Conservation (phyloP, 257 asterid genomes). For the Osmanthus fragrans region DNA sequence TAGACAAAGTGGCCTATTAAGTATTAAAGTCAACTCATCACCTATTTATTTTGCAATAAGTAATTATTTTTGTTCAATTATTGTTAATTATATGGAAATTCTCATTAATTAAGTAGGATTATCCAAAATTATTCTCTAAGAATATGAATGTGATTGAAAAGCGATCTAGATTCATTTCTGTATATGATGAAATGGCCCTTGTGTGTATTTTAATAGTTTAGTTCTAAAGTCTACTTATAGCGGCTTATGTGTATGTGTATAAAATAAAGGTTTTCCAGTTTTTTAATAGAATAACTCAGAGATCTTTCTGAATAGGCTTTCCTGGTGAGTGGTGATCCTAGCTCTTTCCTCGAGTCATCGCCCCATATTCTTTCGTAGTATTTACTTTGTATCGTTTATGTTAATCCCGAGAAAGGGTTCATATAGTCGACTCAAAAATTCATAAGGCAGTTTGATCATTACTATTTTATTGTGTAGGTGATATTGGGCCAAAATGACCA, state of each 20-base stretch:
- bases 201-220: not conserved
- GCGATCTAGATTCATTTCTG: slow-evolving; percentile 20
- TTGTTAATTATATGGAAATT: not conserved
- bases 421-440: slow-evolving; percentile 18
- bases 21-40: not conserved
- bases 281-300: not conserved
- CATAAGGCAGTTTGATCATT: not conserved
- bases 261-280: not conserved
- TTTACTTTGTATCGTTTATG: not conserved
- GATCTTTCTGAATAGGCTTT: not conserved
- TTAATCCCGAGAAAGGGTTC: not conserved
- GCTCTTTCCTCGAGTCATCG: not conserved
- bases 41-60: not conserved
- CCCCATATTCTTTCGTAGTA: not conserved
- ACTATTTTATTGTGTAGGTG: not conserved
- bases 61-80: not conserved
- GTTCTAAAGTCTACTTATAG: not conserved
- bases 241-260: not conserved
- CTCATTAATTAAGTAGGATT: not conserved
- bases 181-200: not conserved
- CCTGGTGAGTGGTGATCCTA: not conserved
- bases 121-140: not conserved
- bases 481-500: slow-evolving; percentile 27
- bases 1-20: not conserved
- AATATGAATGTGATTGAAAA: not conserved